Percentiles rank a stretch among this genome's conserved stretches.
phyloP scores from a whole-genome alignment of 805 yeast genomes.

The Barnettozyma sucrosica region DNA sequence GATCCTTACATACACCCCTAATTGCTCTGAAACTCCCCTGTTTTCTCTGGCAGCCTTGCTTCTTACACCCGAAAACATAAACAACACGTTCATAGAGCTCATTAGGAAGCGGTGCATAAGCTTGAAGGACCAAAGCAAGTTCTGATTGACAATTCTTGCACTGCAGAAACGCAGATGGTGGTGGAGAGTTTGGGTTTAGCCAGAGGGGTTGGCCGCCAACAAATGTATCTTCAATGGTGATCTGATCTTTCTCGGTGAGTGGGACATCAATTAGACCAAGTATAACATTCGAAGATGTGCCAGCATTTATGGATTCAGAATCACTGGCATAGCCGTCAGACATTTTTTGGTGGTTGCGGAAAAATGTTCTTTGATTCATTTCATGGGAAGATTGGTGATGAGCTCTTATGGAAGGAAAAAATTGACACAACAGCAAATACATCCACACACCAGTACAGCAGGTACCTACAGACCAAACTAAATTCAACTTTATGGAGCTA shows the following conservation, averaged over 20 bases:
- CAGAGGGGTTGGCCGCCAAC: slow-evolving; percentile 78
- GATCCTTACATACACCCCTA: slow-evolving; percentile 67
- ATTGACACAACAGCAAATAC: neutral
- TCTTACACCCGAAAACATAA: slow-evolving; percentile 72
- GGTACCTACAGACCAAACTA: no score
- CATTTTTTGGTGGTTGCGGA: neutral
- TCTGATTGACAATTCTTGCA: slow-evolving; percentile 63
- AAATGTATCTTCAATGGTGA: slow-evolving; percentile 60
- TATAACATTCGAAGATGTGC: slow-evolving; percentile 32
- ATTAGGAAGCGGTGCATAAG: slow-evolving; percentile 71
- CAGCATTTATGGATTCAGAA: neutral
- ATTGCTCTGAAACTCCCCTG: slow-evolving; percentile 70
- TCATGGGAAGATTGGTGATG: neutral
- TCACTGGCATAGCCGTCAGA: neutral
- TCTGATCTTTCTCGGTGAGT: slow-evolving; percentile 39
- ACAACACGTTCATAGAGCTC: slow-evolving; percentile 73
- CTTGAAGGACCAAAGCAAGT: slow-evolving; percentile 70
- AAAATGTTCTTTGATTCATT: neutral
- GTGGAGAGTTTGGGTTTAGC: slow-evolving; percentile 56
- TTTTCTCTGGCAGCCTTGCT: slow-evolving; percentile 57
- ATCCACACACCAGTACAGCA: neutral
- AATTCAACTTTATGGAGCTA: no score
- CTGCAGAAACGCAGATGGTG: slow-evolving; percentile 43
- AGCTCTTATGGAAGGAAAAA: neutral
- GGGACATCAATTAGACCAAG: slow-evolving; percentile 64